Evolutionary conservation across 306 rosid species (phyloP).

Genomic region (Ormosia emarginata): DNA sequence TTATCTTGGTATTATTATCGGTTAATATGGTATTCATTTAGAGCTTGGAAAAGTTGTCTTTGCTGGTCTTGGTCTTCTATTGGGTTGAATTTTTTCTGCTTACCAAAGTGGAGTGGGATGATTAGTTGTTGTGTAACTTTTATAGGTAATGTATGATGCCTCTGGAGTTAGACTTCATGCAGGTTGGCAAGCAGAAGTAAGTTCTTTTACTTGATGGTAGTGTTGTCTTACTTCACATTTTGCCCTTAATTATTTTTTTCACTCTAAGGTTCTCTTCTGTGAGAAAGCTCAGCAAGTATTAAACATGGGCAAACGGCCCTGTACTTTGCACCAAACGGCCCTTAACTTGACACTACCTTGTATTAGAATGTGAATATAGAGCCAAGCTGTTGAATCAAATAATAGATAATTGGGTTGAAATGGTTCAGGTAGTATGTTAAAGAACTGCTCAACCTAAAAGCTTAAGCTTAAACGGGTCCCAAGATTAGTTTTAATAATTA

Average conservation of each 20-base stretch:
- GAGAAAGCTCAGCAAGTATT: neutral
- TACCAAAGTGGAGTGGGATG: no score
- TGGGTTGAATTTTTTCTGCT: no score
- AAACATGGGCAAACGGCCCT: neutral
- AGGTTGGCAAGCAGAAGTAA: no score
- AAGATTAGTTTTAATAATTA: neutral
- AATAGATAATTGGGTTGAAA: neutral
- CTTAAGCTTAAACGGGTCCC: neutral
- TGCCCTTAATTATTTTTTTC: neutral
- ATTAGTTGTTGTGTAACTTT: no score
- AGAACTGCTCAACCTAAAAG: neutral
- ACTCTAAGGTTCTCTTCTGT: neutral
- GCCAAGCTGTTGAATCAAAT: neutral
- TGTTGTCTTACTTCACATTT: no score
- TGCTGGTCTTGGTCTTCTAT: no score
- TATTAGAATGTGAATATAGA: neutral
- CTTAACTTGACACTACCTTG: neutral
- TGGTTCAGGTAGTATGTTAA: neutral
- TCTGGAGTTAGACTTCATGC: no score
- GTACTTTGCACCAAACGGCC: neutral
- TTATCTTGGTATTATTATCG: no score
- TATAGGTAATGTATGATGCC: no score
- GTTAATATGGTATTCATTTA: no score
- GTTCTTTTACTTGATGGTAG: no score
- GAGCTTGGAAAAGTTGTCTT: no score